Evolutionary conservation across 2,329 filamentous ascomycete species (phyloP).

Genomic region (Orbilia oligospora): DNA sequence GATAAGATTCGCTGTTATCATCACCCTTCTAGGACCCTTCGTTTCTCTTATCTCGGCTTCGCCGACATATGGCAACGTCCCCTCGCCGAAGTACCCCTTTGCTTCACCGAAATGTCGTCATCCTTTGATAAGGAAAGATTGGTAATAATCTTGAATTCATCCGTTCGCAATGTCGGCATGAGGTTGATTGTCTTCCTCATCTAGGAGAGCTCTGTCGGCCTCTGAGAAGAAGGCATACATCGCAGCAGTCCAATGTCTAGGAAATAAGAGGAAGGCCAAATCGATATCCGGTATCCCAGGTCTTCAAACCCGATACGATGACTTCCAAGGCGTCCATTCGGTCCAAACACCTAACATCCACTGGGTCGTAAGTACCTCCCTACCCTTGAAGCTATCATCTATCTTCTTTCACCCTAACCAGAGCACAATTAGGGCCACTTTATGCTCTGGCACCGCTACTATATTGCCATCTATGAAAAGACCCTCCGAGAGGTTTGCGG

Average conservation of each 20-base stretch:
- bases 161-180: not conserved
- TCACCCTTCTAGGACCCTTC: conserved; percentile 6
- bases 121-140: conserved; percentile 53
- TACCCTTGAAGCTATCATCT: not conserved
- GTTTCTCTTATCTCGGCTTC: conserved; percentile 7
- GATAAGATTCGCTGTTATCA: conserved; percentile 14
- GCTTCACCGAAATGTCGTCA: conserved; percentile 29
- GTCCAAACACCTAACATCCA: conserved; percentile 66
- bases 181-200: not conserved
- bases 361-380: conserved; percentile 63
- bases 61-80: conserved; percentile 15
- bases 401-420: not conserved
- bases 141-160: conserved; percentile 4
- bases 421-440: conserved; percentile 65
- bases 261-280: conserved; percentile 64
- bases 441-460: conserved; percentile 69
- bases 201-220: conserved; percentile 60
- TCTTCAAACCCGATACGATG: conserved; percentile 66
- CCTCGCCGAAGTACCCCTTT: conserved; percentile 8
- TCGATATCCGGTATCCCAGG: conserved; percentile 65
- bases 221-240: conserved; percentile 66
- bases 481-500: conserved; percentile 69
- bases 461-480: conserved; percentile 68
- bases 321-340: conserved; percentile 68
- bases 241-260: conserved; percentile 67